phyloP scores from a whole-genome alignment of 164 flowering plant species.

The Annona squamosa region DNA sequence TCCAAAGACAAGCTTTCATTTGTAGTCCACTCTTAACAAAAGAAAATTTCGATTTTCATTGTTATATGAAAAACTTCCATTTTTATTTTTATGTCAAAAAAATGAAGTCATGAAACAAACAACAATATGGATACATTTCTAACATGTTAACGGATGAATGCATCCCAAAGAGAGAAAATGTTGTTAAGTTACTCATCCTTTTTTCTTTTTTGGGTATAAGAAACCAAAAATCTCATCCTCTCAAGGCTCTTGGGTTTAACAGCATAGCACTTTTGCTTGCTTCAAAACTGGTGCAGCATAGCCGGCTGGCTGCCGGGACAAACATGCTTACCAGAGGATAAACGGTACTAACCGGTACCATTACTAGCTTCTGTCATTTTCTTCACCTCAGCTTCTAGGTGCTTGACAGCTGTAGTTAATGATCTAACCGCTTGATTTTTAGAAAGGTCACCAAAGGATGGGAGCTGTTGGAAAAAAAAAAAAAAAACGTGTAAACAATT shows the following conservation, averaged over 20 bases:
- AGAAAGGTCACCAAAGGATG: slow-evolving; percentile 31
- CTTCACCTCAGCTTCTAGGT: slow-evolving; percentile 47
- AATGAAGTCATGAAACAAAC: too few species aligned
- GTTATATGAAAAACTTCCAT: too few species aligned
- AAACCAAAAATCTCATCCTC: background rate
- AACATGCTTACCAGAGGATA: slow-evolving; percentile 6
- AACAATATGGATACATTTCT: too few species aligned
- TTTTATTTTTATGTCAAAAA: too few species aligned
- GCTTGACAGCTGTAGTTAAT: slow-evolving; percentile 39
- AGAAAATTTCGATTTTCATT: too few species aligned
- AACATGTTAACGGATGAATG: background rate
- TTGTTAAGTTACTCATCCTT: background rate
- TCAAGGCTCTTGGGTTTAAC: background rate
- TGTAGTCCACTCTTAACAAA: too few species aligned
- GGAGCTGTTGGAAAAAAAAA: slow-evolving; percentile 33
- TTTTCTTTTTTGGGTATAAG: background rate
- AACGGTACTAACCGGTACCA: slow-evolving; percentile 6
- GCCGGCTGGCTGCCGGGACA: background rate
- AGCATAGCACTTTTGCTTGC: background rate
- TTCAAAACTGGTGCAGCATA: slow-evolving; percentile 4
- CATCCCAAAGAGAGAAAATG: background rate
- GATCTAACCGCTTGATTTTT: slow-evolving; percentile 47
- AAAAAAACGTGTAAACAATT: background rate
- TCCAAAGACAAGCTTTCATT: too few species aligned
- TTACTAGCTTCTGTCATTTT: slow-evolving; percentile 23